Conservation (phyloP, 2,329 filamentous ascomycete genomes). For the Colletotrichum sp. region DNA sequence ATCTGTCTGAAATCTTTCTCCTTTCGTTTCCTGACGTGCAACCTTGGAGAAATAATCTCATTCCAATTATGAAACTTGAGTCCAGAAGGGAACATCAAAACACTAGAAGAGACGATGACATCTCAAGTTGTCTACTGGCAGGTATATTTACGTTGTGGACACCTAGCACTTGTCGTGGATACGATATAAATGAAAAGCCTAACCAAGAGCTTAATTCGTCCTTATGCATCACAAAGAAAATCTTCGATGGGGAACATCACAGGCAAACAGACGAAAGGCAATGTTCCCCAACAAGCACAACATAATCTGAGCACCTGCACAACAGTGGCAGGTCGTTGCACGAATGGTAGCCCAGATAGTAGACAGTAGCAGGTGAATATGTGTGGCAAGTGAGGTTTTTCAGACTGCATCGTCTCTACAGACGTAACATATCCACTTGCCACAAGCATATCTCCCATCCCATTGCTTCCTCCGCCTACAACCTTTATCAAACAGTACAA, state of each 20-base stretch:
- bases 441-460: background rate
- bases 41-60: background rate
- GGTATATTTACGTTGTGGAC: background rate
- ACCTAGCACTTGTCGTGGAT: background rate
- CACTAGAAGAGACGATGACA: background rate
- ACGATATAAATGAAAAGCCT: background rate
- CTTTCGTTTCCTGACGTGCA: background rate
- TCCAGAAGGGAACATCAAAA: background rate
- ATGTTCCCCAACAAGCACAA: background rate
- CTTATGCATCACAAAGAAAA: background rate
- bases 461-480: background rate
- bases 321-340: background rate
- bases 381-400: accelerated
- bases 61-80: background rate
- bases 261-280: background rate
- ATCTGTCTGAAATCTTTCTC: background rate
- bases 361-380: background rate
- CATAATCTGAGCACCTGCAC: background rate
- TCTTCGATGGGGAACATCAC: background rate
- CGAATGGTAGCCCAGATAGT: background rate
- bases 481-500: background rate
- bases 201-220: background rate
- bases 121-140: background rate
- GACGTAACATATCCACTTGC: background rate
- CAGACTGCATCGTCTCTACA: background rate